A percentile compares a stretch with the other conserved stretches of the same genome.
Conservation (phyloP, 2,329 filamentous ascomycete species). For the Exophiala sp. region DNA sequence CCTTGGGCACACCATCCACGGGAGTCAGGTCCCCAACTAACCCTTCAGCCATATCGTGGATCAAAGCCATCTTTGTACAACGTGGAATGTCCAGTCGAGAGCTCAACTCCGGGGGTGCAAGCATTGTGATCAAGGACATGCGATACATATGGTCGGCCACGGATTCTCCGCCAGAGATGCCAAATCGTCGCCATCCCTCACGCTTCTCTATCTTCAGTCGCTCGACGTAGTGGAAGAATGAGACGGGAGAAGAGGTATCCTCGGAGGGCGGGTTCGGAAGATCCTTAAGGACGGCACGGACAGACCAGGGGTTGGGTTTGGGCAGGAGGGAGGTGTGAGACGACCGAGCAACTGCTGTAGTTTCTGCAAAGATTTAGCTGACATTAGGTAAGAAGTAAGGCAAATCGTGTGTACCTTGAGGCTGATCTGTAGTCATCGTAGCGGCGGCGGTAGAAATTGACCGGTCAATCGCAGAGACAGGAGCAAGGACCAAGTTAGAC, state of each 20-base stretch:
- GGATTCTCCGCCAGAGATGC: constrained; percentile 69
- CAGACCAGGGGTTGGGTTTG: constrained; percentile 30
- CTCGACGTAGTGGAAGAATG: constrained; percentile 92
- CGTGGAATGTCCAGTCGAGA: constrained; percentile 67
- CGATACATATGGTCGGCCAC: constrained; percentile 99
- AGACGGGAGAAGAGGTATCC: constrained; percentile 65
- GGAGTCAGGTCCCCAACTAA: constrained; percentile 96
- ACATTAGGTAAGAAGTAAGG: not conserved
- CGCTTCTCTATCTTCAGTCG: constrained; percentile 93
- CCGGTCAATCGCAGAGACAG: not conserved
- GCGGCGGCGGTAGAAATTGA: not conserved
- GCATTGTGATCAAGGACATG: constrained; percentile 94
- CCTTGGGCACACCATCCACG: constrained; percentile 74
- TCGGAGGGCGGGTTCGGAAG: constrained; percentile 57
- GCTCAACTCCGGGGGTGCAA: constrained; percentile 70
- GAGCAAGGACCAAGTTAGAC: not conserved
- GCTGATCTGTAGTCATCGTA: constrained; percentile 8
- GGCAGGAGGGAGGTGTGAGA: constrained; percentile 25
- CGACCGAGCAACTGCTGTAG: not conserved
- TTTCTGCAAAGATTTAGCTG: not conserved
- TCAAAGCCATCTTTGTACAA: constrained; percentile 90
- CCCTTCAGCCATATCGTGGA: constrained; percentile 96
- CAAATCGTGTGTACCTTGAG: constrained; percentile 11
- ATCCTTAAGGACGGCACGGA: constrained; percentile 54
- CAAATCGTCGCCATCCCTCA: constrained; percentile 90